phyloP scores from a whole-genome alignment of 2,329 filamentous ascomycete genomes.

The Shiraia sp. region DNA sequence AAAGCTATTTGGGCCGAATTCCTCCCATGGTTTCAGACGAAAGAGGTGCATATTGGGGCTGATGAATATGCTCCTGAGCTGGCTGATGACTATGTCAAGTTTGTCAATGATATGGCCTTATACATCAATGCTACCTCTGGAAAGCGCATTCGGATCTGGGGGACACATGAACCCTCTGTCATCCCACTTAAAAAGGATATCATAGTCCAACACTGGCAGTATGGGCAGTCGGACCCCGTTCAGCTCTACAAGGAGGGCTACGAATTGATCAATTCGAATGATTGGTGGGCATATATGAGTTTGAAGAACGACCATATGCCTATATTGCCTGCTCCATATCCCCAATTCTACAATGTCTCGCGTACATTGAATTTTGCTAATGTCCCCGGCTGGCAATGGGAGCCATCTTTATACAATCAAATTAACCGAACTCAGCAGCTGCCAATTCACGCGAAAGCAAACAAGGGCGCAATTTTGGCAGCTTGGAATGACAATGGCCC shows the following conservation, averaged over 20 bases:
- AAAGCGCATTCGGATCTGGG: slow-evolving; percentile 43
- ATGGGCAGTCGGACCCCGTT: slow-evolving; percentile 53
- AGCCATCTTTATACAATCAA: slow-evolving; percentile 51
- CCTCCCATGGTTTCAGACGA: slow-evolving; percentile 44
- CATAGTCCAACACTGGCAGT: slow-evolving; percentile 55
- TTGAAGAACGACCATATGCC: slow-evolving; percentile 58
- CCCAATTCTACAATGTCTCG: slow-evolving; percentile 53
- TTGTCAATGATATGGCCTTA: slow-evolving; percentile 42
- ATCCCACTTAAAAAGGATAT: slow-evolving; percentile 47
- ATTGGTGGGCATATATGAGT: slow-evolving; percentile 60
- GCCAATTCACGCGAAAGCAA: slow-evolving; percentile 29
- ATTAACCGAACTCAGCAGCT: slow-evolving; percentile 49
- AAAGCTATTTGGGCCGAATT: slow-evolving; percentile 45
- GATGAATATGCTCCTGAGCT: slow-evolving; percentile 43
- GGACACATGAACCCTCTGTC: slow-evolving; percentile 51
- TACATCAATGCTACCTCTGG: slow-evolving; percentile 37
- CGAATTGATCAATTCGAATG: slow-evolving; percentile 52
- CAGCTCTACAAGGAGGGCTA: slow-evolving; percentile 46
- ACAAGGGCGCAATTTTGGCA: slow-evolving; percentile 44
- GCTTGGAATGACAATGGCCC: slow-evolving; percentile 57
- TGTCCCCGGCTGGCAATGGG: slow-evolving; percentile 50
- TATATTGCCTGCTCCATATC: slow-evolving; percentile 52
- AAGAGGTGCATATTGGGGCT: slow-evolving; percentile 45
- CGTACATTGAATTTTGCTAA: slow-evolving; percentile 52
- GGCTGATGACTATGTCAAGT: slow-evolving; percentile 43